Base-by-base conservation (phyloP, 2,329 filamentous ascomycete genomes). In the Alternaria arborescens region DNA sequence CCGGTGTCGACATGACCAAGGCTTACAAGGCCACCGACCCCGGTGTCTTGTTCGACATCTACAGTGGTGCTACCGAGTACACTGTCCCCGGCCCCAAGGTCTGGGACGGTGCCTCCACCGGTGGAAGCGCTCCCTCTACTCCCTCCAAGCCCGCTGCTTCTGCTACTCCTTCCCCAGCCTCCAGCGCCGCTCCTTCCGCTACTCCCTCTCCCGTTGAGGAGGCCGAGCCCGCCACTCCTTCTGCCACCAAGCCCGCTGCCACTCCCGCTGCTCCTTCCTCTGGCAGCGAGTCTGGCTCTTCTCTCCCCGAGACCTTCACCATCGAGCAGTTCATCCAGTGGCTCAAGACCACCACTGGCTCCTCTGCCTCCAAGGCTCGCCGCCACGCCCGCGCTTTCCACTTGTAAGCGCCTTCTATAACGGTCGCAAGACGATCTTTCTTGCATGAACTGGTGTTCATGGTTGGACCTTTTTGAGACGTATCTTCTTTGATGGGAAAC, bases 1-100 rank as follows among this genome's bases (percentile, higher is more conserved):
- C 64, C 4, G 74, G 74, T 69, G 81, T 81, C 58, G 79, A 83
- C 75, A 81, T 85, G 72, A 79, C 82, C 62, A 77, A 77, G 58
- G 75, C 73, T n/a, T 82, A 81, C 74, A 69, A 66, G n/a, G 70
- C 76, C 62, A 65, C 66, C 24, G 79, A 81, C 67, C 71, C 75
- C 4, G 79, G 79, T 61, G 76, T 82, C 57, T 61, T 78, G 5
- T 79, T 78, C 71, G 72, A 81, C 74, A 71, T 81, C 61, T 82
- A 82, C 72, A 46, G 40, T 18, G 65, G 65, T 40, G 41, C 56
- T 12, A 69, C 69, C 55, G 72, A 65, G 38, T 82, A 82, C 73
- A 66, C 68, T 10, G 77, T 81, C 50, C 80, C 80, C 48, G 80
- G 80, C 30, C 80, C 80, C 40, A 55, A 62, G 16, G 76, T 79